Evolutionary conservation across 495 filamentous ascomycete species (phyloP).

Genomic region (Wilcoxina mikolae): DNA sequence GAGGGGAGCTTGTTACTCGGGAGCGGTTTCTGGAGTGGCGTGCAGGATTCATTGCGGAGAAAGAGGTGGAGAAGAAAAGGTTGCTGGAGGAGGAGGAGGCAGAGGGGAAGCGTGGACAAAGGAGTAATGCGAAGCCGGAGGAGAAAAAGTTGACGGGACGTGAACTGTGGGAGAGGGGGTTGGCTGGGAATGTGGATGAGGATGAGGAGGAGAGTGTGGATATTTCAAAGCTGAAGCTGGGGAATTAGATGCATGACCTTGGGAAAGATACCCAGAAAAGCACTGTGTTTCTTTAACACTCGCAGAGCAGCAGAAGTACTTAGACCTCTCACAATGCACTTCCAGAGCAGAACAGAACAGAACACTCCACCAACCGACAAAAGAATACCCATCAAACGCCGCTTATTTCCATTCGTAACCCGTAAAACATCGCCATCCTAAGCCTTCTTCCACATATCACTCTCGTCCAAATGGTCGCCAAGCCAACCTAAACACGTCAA

Average conservation of each 20-base stretch:
- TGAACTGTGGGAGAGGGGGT: conserved; percentile 25
- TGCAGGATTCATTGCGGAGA: conserved; percentile 59
- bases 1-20: conserved; percentile 69
- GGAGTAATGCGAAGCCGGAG: conserved; percentile 27
- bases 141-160: conserved; percentile 31
- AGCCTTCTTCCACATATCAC: conserved; percentile 18
- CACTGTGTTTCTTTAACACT: too few species aligned
- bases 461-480: conserved; percentile 25
- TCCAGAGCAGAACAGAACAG: background rate
- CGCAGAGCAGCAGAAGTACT: background rate
- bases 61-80: conserved; percentile 38
- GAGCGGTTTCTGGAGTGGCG: conserved; percentile 78
- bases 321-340: background rate
- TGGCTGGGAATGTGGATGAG: conserved; percentile 23
- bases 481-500: conserved; percentile 14
- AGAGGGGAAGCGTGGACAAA: conserved; percentile 17
- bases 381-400: conserved; percentile 11
- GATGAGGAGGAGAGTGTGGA: conserved; percentile 22
- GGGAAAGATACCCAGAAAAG: too few species aligned
- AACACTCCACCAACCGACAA: background rate
- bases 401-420: background rate
- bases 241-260: conserved; percentile 14
- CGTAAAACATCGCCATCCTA: background rate
- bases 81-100: conserved; percentile 18
- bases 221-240: conserved; percentile 23